These are phyloP conservation scores for Lizonia empirigonia DNA, from an alignment of 2,329 filamentous ascomycete species.

Conservation along the genomic window DNA sequence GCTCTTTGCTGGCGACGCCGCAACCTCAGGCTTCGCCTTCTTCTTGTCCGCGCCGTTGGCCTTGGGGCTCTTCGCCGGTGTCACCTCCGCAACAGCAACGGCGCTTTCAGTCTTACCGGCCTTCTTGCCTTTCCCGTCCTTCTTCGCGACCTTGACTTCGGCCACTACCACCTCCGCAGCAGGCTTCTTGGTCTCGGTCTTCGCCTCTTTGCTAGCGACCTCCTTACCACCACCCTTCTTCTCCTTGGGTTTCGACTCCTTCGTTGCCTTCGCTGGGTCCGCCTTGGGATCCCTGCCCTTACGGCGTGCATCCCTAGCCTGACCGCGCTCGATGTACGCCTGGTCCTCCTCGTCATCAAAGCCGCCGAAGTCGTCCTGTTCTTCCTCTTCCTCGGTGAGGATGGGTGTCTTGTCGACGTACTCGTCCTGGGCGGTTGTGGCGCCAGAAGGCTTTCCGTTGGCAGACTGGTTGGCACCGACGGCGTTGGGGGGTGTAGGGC, in stretches of 20 bases:
- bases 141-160: constrained; percentile 17
- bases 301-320: constrained; percentile 50
- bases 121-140: constrained; percentile 22
- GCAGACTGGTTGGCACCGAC: constrained; percentile 43
- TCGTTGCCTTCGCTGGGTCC: constrained; percentile 27
- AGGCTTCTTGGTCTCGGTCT: constrained; percentile 9
- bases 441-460: constrained; percentile 47
- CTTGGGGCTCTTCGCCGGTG: constrained; percentile 11
- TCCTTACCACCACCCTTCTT: constrained; percentile 30
- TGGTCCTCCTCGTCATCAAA: constrained; percentile 59
- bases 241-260: constrained; percentile 24
- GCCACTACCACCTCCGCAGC: neutral
- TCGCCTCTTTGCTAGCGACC: constrained; percentile 9
- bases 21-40: constrained; percentile 2
- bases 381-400: constrained; percentile 47
- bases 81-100: constrained; percentile 13
- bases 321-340: constrained; percentile 54
- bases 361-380: constrained; percentile 54
- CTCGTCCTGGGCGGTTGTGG: constrained; percentile 50
- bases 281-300: constrained; percentile 57
- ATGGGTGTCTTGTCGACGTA: constrained; percentile 74
- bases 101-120: constrained; percentile 9
- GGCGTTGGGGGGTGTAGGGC: constrained; percentile 70
- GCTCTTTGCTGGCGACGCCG: neutral
- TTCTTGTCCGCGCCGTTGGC: constrained; percentile 17